These are phyloP conservation scores for Salix suchowensis DNA, from an alignment of 345 rosid genomes.

Conservation along the genomic window DNA sequence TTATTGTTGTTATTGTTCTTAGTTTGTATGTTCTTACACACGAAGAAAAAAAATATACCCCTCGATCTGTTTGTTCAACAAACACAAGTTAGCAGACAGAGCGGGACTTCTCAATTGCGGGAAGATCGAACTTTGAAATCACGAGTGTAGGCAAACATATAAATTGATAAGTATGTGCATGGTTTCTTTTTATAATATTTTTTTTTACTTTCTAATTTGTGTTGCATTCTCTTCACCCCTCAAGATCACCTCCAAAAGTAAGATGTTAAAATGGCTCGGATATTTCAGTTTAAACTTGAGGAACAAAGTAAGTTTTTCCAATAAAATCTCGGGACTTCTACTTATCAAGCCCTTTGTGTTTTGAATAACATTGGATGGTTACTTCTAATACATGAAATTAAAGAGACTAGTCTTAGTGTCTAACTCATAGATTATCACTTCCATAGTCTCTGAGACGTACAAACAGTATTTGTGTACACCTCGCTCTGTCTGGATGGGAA, in stretches of 20 bases:
- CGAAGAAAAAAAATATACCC: no score
- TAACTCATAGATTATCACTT: not conserved
- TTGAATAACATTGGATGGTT: not conserved
- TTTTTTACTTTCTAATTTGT: not conserved
- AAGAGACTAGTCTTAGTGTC: not conserved
- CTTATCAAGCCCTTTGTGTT: not conserved
- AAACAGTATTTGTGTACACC: constrained; percentile 39
- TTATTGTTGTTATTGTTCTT: no score
- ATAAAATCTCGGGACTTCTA: not conserved
- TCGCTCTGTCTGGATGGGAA: constrained; percentile 54
- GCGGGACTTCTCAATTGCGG: not conserved
- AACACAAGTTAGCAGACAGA: constrained; percentile 7
- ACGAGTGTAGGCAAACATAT: not conserved
- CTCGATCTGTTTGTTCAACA: constrained; percentile 27
- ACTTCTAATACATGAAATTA: not conserved
- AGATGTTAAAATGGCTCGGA: not conserved
- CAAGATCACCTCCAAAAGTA: not conserved
- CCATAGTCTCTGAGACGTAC: not conserved
- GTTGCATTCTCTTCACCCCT: not conserved
- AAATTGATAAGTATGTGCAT: not conserved
- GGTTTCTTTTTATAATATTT: not conserved
- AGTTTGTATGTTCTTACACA: no score
- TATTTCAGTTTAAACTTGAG: not conserved
- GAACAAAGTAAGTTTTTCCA: not conserved
- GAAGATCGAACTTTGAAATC: not conserved